Conservation (phyloP, 352 stramenopile genomes). For the Sclerospora graminicola region DNA sequence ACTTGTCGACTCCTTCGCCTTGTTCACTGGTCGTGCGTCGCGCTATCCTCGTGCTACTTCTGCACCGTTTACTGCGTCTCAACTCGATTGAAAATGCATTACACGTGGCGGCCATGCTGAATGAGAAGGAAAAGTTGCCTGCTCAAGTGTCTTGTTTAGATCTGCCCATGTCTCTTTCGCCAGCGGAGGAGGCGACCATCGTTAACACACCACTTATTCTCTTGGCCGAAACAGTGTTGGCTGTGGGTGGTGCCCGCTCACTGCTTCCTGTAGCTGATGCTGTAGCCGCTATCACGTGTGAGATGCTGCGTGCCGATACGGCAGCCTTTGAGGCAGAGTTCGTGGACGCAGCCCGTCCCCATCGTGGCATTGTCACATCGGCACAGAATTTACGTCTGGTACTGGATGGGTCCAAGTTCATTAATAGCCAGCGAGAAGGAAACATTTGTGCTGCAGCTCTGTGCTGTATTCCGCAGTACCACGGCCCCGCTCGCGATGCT, state of each 20-base stretch:
- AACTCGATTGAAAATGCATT: constrained; percentile 23
- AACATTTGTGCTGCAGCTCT: constrained; percentile 30
- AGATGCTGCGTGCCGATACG: constrained; percentile 50
- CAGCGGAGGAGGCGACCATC: constrained; percentile 29
- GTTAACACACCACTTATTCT: constrained; percentile 24
- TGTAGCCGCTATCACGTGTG: constrained; percentile 75
- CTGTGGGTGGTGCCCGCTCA: constrained; percentile 47
- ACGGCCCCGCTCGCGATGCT: constrained; percentile 64
- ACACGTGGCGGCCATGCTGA: constrained; percentile 49
- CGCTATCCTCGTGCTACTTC: constrained; percentile 31
- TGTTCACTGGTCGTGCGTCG: too few species aligned
- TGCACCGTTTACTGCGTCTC: constrained; percentile 36
- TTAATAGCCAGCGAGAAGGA: constrained; percentile 43
- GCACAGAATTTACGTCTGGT: constrained; percentile 80
- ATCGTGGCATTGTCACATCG: constrained; percentile 81
- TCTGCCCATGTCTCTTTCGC: constrained; percentile 32
- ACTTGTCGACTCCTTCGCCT: constrained; percentile 2
- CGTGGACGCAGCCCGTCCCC: constrained; percentile 66
- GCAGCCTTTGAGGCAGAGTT: constrained; percentile 76
- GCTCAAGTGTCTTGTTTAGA: constrained; percentile 16
- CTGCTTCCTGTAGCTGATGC: constrained; percentile 61
- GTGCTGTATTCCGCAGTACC: constrained; percentile 72
- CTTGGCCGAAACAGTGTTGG: constrained; percentile 42
- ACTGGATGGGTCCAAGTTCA: constrained; percentile 81
- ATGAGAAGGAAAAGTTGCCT: constrained; percentile 34